Conservation (phyloP, 2,329 filamentous ascomycete species). For the Dothideomycetidae sp. region DNA sequence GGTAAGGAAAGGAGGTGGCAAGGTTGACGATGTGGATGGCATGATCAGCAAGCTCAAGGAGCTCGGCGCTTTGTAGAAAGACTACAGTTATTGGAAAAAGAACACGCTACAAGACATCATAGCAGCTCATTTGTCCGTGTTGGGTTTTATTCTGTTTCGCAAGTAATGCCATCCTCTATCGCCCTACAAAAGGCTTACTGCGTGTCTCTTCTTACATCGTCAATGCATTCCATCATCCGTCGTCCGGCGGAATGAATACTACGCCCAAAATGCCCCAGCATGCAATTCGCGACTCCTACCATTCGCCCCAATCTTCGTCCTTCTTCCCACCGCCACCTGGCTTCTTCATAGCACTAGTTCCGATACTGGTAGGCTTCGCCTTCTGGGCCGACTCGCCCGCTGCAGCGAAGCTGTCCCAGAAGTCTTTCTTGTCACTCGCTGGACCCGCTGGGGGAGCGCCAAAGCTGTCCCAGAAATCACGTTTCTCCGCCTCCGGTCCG, state of each 20-base stretch:
- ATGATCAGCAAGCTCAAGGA: slow-evolving; percentile 90
- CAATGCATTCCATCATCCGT: too few species aligned
- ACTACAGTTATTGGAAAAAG: too few species aligned
- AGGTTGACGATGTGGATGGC: slow-evolving; percentile 96
- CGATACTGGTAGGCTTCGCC: slow-evolving; percentile 37
- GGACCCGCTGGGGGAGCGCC: slow-evolving; percentile 46
- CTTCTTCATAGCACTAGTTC: slow-evolving; percentile 51
- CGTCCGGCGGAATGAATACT: too few species aligned
- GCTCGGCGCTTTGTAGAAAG: slow-evolving; percentile 72
- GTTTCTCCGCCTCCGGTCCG: slow-evolving; percentile 47
- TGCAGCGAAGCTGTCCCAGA: slow-evolving; percentile 35
- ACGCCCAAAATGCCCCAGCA: too few species aligned
- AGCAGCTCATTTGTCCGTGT: too few species aligned
- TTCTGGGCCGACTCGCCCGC: slow-evolving; percentile 21
- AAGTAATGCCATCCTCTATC: too few species aligned
- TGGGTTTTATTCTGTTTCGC: too few species aligned
- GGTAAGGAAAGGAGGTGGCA: slow-evolving; percentile 77
- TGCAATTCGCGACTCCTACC: slow-evolving; percentile 21
- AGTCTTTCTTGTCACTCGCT: slow-evolving; percentile 37
- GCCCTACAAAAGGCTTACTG: too few species aligned
- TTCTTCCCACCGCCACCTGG: slow-evolving; percentile 26
- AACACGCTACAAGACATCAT: too few species aligned
- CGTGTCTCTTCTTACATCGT: too few species aligned
- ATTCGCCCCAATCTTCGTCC: slow-evolving; percentile 45
- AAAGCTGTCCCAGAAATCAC: slow-evolving; percentile 89